Evolutionary conservation across 202 grass and related monocot genomes (phyloP).

Genomic region (Setaria italica): DNA sequence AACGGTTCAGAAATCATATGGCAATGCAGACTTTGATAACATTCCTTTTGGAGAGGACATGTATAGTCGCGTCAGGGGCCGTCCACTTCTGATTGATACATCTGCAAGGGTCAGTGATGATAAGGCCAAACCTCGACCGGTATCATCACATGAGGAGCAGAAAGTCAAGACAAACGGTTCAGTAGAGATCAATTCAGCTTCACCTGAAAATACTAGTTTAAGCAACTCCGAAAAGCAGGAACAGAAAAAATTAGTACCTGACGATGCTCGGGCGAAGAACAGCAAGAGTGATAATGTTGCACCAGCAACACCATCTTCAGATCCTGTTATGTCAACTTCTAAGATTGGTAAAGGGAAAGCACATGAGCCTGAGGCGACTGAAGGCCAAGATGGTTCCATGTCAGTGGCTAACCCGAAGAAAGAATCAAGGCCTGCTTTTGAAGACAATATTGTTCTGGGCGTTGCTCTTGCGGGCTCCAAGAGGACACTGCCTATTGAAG

Average conservation of each 20-base stretch:
- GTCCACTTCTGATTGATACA: constrained; percentile 85
- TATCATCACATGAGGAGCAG: constrained; percentile 57
- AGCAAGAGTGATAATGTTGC: constrained; percentile 48
- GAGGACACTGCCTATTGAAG: constrained; percentile 89
- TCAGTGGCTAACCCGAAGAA: constrained; percentile 56
- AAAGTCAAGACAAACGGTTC: constrained; percentile 56
- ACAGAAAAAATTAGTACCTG: constrained; percentile 56
- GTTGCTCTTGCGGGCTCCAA: constrained; percentile 93
- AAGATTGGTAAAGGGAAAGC: constrained; percentile 51
- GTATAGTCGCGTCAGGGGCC: constrained; percentile 59
- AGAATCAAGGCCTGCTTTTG: constrained; percentile 78
- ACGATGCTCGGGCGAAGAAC: constrained; percentile 54
- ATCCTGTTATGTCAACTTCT: constrained; percentile 42
- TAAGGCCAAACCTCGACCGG: constrained; percentile 64
- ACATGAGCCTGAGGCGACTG: constrained; percentile 42
- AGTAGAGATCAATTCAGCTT: constrained; percentile 41
- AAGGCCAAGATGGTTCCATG: constrained; percentile 55
- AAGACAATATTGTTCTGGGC: constrained; percentile 95
- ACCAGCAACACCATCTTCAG: constrained; percentile 38
- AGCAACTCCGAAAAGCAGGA: constrained; percentile 76
- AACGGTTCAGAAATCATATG: constrained; percentile 97
- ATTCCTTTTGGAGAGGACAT: constrained; percentile 92
- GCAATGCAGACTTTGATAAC: constrained; percentile 85
- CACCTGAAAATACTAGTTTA: constrained; percentile 47
- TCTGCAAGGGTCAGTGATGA: constrained; percentile 75